Base-by-base conservation (phyloP, 2,329 filamentous ascomycete species). In the Stemphylium lycopersici region DNA sequence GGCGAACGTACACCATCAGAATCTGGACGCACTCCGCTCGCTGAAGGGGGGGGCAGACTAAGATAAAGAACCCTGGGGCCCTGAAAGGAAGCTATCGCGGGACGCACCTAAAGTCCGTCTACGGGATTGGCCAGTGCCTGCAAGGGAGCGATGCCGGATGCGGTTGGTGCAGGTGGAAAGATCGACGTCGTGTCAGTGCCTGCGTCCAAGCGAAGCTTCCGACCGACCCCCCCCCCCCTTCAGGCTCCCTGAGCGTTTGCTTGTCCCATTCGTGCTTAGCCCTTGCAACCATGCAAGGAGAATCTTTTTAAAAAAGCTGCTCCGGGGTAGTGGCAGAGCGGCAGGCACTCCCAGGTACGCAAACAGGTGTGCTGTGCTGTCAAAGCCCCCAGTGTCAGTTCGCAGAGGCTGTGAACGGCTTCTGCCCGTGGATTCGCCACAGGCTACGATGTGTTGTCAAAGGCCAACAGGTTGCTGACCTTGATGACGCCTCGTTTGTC, bases 111-210 rank as follows among this genome's bases (percentile, higher is more conserved):
- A 62, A 63, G 64, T 61, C 68, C 65, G 67, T 52, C 22, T 47
- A 61, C 47, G 46, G 56, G 57, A 68, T 69, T 68, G 68, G 68
- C 61, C 67, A 61, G 56, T 55, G 62, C 59, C 34, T 32, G 49
- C 34, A 41, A 52, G 55, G 51, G 43, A 52, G 54, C 69, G 46
- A 65, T 58, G 26, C 66, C 56, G 34, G 6, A 59, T 54, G 49
- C 59, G 24, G 52, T 61, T 59, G 58, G 65, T 47, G 40, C 37
- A 37, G 55, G 42, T 62, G 63, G 55, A 52, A 56, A 55, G 63
- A 65, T 66, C 64, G 63, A 66, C 61, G 55, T 57, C 59, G 64
- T 70, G 63, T 67, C 67, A 69, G 67, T 66, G 66, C 66, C 64
- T 56, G 45, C 48, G 38, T 53, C 26, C 43, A 58, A 59, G 59